These are phyloP conservation scores for Plasmopara viticola DNA, from an alignment of 352 stramenopile species.

Conservation along the genomic window DNA sequence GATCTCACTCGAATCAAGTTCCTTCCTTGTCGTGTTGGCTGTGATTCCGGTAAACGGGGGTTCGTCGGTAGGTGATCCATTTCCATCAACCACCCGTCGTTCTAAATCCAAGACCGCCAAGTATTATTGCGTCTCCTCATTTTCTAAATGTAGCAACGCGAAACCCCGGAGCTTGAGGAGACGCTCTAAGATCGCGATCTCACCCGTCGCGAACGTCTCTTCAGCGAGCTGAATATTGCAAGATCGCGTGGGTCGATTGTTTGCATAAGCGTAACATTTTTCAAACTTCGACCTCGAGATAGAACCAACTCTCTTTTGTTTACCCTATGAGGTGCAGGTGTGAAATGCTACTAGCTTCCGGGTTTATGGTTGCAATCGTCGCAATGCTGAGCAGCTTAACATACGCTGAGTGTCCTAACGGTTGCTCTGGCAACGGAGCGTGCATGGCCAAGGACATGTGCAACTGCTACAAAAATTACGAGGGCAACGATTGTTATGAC, in stretches of 20 bases:
- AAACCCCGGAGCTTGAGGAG: constrained; percentile 14
- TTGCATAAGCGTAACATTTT: constrained; percentile 9
- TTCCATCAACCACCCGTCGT: too few species aligned
- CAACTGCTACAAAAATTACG: constrained; percentile 81
- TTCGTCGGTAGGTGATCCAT: constrained; percentile 23
- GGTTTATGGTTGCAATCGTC: constrained; percentile 19
- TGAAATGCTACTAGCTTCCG: constrained; percentile 12
- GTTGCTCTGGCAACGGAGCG: constrained; percentile 75
- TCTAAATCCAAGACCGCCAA: too few species aligned
- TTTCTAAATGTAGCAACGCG: constrained; percentile 8
- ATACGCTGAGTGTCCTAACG: constrained; percentile 60
- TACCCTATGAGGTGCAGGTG: constrained; percentile 13
- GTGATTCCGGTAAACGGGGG: constrained; percentile 14
- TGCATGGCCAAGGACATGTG: constrained; percentile 81
- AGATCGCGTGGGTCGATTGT: constrained; percentile 11
- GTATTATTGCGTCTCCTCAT: too few species aligned
- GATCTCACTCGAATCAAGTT: constrained; percentile 32
- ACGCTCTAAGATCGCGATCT: constrained; percentile 21
- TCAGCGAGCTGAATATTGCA: constrained; percentile 5
- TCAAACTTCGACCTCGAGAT: constrained; percentile 16
- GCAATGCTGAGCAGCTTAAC: constrained; percentile 16
- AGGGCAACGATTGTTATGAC: constrained; percentile 76
- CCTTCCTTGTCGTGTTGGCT: constrained; percentile 26
- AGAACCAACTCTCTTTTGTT: constrained; percentile 1
- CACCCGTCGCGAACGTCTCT: constrained; percentile 23